These are phyloP conservation scores for Yamadazyma aaseri DNA, from an alignment of 1,139 yeast genomes.

Conservation along the genomic window DNA sequence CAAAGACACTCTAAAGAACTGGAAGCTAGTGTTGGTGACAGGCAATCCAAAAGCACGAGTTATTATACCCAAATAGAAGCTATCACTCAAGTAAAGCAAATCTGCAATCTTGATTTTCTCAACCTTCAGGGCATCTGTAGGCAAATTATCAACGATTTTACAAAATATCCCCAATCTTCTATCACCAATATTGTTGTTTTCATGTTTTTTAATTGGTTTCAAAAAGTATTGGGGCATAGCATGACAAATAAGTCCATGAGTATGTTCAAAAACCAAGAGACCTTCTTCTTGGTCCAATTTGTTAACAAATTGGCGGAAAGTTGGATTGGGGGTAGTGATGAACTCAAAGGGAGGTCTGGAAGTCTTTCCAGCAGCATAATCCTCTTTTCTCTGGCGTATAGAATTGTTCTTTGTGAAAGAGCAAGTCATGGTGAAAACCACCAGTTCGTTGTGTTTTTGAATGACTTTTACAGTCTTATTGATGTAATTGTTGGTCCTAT, in stretches of 20 bases:
- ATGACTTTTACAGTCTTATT: constrained; percentile 28
- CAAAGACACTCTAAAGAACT: constrained; percentile 40
- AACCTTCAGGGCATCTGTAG: constrained; percentile 6
- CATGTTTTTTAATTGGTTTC: constrained; percentile 13
- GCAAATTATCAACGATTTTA: constrained; percentile 25
- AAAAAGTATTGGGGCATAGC: constrained; percentile 26
- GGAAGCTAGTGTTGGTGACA: constrained; percentile 16
- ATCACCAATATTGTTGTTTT: constrained; percentile 23
- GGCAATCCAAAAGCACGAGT: constrained; percentile 26
- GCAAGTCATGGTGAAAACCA: constrained; percentile 30
- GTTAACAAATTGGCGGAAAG: constrained; percentile 26
- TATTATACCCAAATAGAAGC: constrained; percentile 30
- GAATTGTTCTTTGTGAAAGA: constrained; percentile 33
- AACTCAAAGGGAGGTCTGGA: constrained; percentile 32
- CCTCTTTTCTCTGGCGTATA: constrained; percentile 14
- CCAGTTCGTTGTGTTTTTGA: constrained; percentile 27
- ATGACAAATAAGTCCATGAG: constrained; percentile 27
- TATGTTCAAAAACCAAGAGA: constrained; percentile 17
- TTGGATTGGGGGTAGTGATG: constrained; percentile 25
- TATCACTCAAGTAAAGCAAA: constrained; percentile 30
- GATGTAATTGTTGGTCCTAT: constrained; percentile 32
- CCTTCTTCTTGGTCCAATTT: constrained; percentile 26
- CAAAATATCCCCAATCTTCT: constrained; percentile 33
- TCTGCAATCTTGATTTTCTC: constrained; percentile 19
- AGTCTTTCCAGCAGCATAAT: constrained; percentile 15